phyloP scores from a whole-genome alignment of 2,329 filamentous ascomycete species.

The Dendrostoma leiphaemia region DNA sequence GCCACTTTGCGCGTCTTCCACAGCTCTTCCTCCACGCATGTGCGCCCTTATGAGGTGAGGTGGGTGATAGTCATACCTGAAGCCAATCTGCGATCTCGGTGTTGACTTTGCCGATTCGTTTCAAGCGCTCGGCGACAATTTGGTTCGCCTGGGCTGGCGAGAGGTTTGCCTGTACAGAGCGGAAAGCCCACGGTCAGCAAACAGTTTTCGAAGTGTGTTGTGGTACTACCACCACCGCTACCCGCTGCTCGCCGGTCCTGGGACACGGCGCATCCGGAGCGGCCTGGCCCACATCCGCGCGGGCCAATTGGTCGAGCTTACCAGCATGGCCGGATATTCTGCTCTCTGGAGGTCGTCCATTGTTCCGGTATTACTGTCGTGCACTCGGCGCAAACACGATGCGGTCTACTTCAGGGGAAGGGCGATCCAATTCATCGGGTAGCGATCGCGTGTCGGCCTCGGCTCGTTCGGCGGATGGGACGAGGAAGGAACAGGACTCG shows the following conservation, averaged over 20 bases:
- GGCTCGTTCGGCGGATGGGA: not conserved
- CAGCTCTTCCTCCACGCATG: not conserved
- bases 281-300: not conserved
- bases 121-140: constrained; percentile 82
- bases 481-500: not conserved
- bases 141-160: constrained; percentile 79
- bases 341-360: constrained; percentile 79
- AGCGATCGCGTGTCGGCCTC: not conserved
- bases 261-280: constrained; percentile 3
- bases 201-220: not conserved
- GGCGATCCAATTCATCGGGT: constrained; percentile 12
- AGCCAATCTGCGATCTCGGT: constrained; percentile 94
- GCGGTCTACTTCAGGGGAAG: constrained; percentile 6
- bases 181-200: constrained; percentile 19
- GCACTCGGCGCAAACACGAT: constrained; percentile 22
- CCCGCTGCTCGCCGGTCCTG: not conserved
- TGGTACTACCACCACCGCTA: not conserved
- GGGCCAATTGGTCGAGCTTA: constrained; percentile 40
- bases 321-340: constrained; percentile 94
- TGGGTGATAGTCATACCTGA: constrained; percentile 70
- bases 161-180: constrained; percentile 69
- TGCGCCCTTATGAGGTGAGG: constrained; percentile 10
- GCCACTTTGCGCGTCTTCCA: not conserved
- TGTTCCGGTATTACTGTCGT: constrained; percentile 17
- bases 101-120: constrained; percentile 83